These are phyloP conservation scores for Corchorus olitorius DNA, from an alignment of 345 rosid species.

Conservation along the genomic window DNA sequence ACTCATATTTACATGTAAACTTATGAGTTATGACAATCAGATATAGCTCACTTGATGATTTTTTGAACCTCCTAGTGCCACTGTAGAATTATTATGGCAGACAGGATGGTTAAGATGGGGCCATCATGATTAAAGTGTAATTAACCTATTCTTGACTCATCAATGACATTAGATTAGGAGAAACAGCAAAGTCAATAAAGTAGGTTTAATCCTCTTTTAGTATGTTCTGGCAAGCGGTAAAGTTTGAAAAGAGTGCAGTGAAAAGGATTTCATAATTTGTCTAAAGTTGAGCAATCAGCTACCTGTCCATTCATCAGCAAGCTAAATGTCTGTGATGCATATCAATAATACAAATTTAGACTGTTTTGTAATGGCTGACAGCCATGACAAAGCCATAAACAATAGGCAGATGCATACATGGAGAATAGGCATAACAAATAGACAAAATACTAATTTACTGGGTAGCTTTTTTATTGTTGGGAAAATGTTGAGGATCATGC, in stretches of 20 bases:
- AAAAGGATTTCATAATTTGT: neutral
- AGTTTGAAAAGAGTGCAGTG: neutral
- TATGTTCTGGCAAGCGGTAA: neutral
- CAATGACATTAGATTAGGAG: neutral
- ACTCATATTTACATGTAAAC: neutral
- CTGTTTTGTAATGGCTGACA: slow-evolving; percentile 4
- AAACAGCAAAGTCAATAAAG: slow-evolving; percentile 26
- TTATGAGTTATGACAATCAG: neutral
- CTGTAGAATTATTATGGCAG: slow-evolving; percentile 16
- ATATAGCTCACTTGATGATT: neutral
- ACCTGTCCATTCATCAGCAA: neutral
- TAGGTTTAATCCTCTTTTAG: slow-evolving; percentile 8
- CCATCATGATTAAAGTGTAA: slow-evolving; percentile 22
- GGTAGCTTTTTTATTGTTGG: neutral
- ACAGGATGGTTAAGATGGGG: slow-evolving; percentile 23
- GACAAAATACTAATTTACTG: neutral
- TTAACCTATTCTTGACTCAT: neutral
- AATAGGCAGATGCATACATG: slow-evolving; percentile 7
- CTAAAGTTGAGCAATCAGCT: slow-evolving; percentile 1
- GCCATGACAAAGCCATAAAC: slow-evolving; percentile 3
- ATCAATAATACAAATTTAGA: slow-evolving; percentile 20
- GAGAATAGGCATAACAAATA: neutral
- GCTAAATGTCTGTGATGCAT: slow-evolving; percentile 18
- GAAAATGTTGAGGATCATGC: slow-evolving; percentile 17
- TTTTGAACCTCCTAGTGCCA: neutral